Evolutionary conservation across 2,329 filamentous ascomycete species (phyloP), one percentile per base, ranked within the genome.

Genomic region (Canariomyces notabilis): DNA sequence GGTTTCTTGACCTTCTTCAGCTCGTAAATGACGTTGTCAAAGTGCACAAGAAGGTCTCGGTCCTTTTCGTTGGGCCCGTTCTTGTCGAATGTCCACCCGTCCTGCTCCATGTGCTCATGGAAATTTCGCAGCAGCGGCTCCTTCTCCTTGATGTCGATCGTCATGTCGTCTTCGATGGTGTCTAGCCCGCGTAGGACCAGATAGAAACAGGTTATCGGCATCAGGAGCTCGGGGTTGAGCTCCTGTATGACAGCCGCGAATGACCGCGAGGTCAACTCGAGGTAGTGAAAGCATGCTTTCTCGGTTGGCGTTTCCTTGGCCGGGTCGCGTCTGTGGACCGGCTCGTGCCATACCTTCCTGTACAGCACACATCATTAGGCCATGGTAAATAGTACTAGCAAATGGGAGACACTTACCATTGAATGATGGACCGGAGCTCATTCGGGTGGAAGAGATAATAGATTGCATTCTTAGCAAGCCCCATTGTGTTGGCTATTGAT

Each of bases 131-230:
- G 74, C 46, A 96, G 69, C 2, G 89, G 89, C 62, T 94, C 86
- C 72, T 98, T 98, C 61, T 78, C 83, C 54, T 79, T 76, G 32
- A 91, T 71, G 2, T 85, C 74, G 50, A 98, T 84, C 5, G 89
- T 95, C 82, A 96, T 97, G 68, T 98, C 93, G 74, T 98, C 93
- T 70, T 98, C 93, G 50, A 98, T 87, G n/a, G 93, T 98, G 67
- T 98, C 93, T 41, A 98, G 79, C 37, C 88, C 93, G 51, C 93
- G 87, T 44, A 98, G 77, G 43, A 89, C 80, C 21, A 98, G 80
- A 72, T 98, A 98, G 76, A 98, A 98, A 8, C 97, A 74, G 46
- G 84, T 82, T 37, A 97, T 78, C 19, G 93, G 89, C 33, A 96
- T 80, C 29, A 97, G 80, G 23, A 98, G 82, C 69, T 98, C 91